Evolutionary conservation across 805 yeast species (phyloP), one percentile per base, ranked within the genome.

Genomic region (Candida sphagnicola): DNA sequence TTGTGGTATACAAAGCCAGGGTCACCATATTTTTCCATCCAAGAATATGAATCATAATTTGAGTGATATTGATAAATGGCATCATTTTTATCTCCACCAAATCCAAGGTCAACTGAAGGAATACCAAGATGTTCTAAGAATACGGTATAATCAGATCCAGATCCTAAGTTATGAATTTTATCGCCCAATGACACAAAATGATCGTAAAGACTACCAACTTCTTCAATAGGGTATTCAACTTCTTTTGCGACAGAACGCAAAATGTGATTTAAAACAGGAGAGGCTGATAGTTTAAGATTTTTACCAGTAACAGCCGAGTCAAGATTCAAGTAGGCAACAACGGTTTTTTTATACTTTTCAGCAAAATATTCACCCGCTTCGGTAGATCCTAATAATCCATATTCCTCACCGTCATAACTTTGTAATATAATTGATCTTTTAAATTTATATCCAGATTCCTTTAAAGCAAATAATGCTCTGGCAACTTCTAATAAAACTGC

Each of bases 121-220:
- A 83, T 74, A 4, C 88, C 90, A 46, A 82, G 54, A 51, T 77
- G 80, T 49, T 75, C 75, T 55, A 82, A 85, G 47, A 81, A 80
- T 8, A 77, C 78, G 2, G 77, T 67, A 49, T 67, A 74, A 50
- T 78, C 83, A 1, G 81, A 67, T 5, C 76, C 74, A 8, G 77
- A 69, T 2, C 78, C 76, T 11, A 78, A 61, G 15, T 62, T 51
- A 2, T 50, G 55, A 34, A 78, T 62, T 0, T 62, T 50, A 6
- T 66, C 65, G 35, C 59, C 65, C 10, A 19, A 31, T 10, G 34
- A 23, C 1, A 50, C 45, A 66, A 78, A 79, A 48, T 75, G 75
- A 24, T 80, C 77, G 46, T 56, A 65, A 19, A 82, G 61, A 0
- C 76, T 56, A 4, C 62, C 66, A 4, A 57, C 65, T 19, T 54